Base-by-base conservation (phyloP, 2,329 filamentous ascomycete species). In the Cercospora beticola region DNA sequence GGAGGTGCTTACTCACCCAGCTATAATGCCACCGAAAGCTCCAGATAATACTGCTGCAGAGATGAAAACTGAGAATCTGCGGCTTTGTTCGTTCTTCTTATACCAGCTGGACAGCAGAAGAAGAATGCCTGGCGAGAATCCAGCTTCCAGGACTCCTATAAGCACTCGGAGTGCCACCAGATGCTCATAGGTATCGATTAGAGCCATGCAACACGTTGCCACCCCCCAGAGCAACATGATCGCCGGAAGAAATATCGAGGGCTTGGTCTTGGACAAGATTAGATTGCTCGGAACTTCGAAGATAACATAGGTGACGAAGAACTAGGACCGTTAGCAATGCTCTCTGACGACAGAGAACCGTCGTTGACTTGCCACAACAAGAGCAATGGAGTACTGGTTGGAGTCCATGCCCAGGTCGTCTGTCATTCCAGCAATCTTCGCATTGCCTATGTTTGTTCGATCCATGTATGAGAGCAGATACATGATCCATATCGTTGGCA, bases 281-380 rank as follows among this genome's bases (percentile, higher is more conserved):
- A 87, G 82, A 76, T 86, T 87, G 64, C 82, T 85, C 0, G 85
- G 85, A 0, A 86, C 80, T 72, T 87, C 85, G 70, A 84, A 86
- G 14, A 84, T 72, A 46, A 88, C 82, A 72, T 87, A 74, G 6
- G 72, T 74, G 30, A 74, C 57, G 63, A 72, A 72, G 78, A 87
- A 88, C 54, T 57, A 18, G 3, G 54, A 7, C 54, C 3, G 10
- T 57, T 5, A 57, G 28, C 16, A 49, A 23, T 49, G 18, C 43
- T 9, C 4, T 18, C 9, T 21, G 43, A 23, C 43, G 5, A 23
- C 4, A 5, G 5, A 18, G 8, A 4, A 10, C 9, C 21, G 43
- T 21, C 18, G 43, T 23, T 49, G 26, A 57, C 54, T 57, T 26
- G 16, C 54, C 5, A 88, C 83, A 1, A 86, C 81, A 18, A 88